Conservation (phyloP, 108 stramenopile species). For the Cyclostephanos tholiformis region DNA sequence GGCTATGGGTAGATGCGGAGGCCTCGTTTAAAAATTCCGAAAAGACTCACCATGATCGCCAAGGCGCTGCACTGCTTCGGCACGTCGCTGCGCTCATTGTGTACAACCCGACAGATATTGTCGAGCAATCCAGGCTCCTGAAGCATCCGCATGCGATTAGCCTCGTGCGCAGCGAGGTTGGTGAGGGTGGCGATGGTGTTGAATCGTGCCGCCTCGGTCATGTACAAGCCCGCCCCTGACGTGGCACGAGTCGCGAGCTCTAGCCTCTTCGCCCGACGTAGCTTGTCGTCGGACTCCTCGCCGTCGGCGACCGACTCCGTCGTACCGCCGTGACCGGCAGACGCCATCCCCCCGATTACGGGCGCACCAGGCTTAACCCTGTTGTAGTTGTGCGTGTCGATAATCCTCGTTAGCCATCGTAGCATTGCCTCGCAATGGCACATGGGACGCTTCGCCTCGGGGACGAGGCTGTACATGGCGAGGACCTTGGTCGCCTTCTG, state of each 20-base stretch:
- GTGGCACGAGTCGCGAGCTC: conserved; percentile 40
- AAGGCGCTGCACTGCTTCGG: conserved; percentile 59
- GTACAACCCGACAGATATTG: conserved; percentile 51
- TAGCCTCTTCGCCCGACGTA: conserved; percentile 13
- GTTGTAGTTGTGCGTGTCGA: conserved; percentile 58
- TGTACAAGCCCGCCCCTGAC: conserved; percentile 47
- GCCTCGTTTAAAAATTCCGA: neutral
- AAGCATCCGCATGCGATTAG: conserved; percentile 57
- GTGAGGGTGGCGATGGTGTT: conserved; percentile 59
- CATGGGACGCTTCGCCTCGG: conserved; percentile 61
- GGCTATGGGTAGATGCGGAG: neutral
- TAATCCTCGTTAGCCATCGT: conserved; percentile 48
- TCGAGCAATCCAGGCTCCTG: conserved; percentile 40
- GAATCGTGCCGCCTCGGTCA: conserved; percentile 62
- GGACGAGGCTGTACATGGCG: conserved; percentile 58
- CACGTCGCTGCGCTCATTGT: conserved; percentile 55
- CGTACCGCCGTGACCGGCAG: neutral
- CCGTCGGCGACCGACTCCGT: neutral
- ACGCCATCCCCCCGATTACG: conserved; percentile 33
- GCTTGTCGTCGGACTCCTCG: neutral
- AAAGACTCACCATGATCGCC: conserved; percentile 47
- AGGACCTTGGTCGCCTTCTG: conserved; percentile 60
- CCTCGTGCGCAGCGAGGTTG: conserved; percentile 57
- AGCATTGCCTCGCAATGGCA: conserved; percentile 51
- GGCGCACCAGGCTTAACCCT: conserved; percentile 43